Percentiles rank a stretch among this genome's conserved stretches.
Conservation (phyloP, 345 rosid species). For the Eucalyptus pauciflora region DNA sequence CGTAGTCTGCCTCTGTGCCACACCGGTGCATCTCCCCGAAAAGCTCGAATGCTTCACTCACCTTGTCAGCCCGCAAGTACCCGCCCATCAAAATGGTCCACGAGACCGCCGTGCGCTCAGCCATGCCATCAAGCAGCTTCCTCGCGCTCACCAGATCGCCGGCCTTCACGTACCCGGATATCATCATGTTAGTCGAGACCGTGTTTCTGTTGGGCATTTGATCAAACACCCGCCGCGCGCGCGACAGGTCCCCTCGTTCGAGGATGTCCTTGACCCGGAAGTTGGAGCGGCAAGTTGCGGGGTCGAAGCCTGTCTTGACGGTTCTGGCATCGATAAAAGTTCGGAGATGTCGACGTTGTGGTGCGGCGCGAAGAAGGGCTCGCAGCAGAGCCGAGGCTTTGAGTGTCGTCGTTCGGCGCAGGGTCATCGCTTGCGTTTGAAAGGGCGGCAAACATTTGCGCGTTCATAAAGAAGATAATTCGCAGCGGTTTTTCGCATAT, state of each 20-base stretch:
- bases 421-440: not conserved
- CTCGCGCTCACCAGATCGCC: slow-evolving; percentile 44
- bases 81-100: slow-evolving; percentile 91
- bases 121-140: slow-evolving; percentile 38
- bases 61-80: slow-evolving; percentile 25
- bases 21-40: slow-evolving; percentile 40
- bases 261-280: slow-evolving; percentile 22
- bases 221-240: slow-evolving; percentile 69
- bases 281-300: slow-evolving; percentile 48
- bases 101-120: slow-evolving; percentile 45
- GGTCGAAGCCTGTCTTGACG: slow-evolving; percentile 76
- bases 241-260: slow-evolving; percentile 20
- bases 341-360: not conserved
- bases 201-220: slow-evolving; percentile 65
- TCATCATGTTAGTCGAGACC: slow-evolving; percentile 49
- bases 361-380: not conserved
- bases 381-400: not conserved
- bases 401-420: not conserved
- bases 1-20: slow-evolving; percentile 42
- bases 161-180: slow-evolving; percentile 48
- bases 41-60: slow-evolving; percentile 45
- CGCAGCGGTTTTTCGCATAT: not conserved
- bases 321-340: slow-evolving; percentile 45
- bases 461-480: not conserved
- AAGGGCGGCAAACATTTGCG: not conserved